Conservation (phyloP, 768 basidiomycete genomes). For the Auricularia cornea region DNA sequence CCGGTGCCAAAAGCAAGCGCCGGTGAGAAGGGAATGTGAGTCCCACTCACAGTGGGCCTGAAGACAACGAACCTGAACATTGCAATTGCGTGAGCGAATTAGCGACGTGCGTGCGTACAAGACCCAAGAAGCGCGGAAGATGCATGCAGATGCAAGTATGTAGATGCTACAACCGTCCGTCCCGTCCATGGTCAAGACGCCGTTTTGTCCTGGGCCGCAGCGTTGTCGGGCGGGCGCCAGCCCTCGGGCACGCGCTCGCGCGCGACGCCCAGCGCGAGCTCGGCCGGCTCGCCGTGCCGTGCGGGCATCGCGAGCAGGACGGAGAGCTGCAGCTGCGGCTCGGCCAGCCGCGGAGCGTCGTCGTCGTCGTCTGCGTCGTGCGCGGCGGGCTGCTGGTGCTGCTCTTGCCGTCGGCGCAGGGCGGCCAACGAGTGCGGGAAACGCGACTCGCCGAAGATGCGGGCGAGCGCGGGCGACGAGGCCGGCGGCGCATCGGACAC, state of each 20-base stretch:
- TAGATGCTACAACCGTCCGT: too few relatives aligned
- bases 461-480: neutral
- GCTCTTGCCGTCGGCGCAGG: neutral
- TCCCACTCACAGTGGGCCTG: too few relatives aligned
- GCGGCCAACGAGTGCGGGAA: neutral
- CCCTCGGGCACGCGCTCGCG: neutral
- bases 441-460: neutral
- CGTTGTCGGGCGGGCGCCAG: neutral
- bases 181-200: too few relatives aligned
- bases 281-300: neutral
- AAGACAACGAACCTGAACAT: too few relatives aligned
- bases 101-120: too few relatives aligned
- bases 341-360: neutral
- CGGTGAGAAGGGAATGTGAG: too few relatives aligned
- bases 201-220: too few relatives aligned
- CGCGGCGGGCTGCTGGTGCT: neutral
- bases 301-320: neutral
- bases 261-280: neutral
- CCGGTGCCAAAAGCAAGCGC: too few relatives aligned
- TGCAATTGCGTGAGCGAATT: too few relatives aligned
- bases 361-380: neutral
- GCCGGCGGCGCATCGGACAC: neutral
- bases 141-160: too few relatives aligned
- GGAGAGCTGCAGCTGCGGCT: neutral
- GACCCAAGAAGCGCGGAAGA: too few relatives aligned